Base-by-base conservation (phyloP, 2,329 filamentous ascomycete genomes). In the Fusarium sp. region DNA sequence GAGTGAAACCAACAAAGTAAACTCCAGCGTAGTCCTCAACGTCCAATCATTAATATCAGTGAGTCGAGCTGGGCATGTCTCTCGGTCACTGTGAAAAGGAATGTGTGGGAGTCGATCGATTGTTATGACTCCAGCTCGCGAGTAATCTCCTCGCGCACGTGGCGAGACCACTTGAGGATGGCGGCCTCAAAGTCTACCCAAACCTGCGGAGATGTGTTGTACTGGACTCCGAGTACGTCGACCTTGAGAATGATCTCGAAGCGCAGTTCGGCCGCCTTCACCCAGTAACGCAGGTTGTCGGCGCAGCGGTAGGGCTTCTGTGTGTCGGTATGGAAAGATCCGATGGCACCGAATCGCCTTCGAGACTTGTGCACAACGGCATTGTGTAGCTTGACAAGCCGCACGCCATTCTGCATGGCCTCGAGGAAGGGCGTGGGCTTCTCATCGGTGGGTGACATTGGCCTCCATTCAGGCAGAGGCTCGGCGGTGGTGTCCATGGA, bases 271-370 rank as follows among this genome's bases (percentile, higher is more conserved):
- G 95, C 94, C 2, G 95, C 96, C 83, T 99, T 99, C 80, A 92
- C 88, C 95, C 96, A 99, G 84, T 92, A 99, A 40, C 94, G 89
- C 66, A 99, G 85, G 78, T 99, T 99, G 73, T 99, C 96, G 5
- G 95, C 94, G 67, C 91, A 91, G 49, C 96, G 91, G 79, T 99
- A 99, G 1, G 96, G 96, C 81, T 98, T 98, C 63, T 90, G 91
- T 11, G 96, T 95, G 79, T 99, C 94, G n/a, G 90, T 91, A 78
- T 98, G 96, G 79, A 92, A 98, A 11, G 88, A 87, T 59, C 93
- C 94, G 76, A 99, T 98, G 67, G 93, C 89, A 53, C 95, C 94
- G 77, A 98, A 98, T 9, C 92, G 92, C 31, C 93, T 88, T 76
- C 91, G 90, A 22, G 95, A 98, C 77, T 93, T 93, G 75, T 90